Evolutionary conservation across 2,329 filamentous ascomycete species (phyloP), one percentile per base, ranked within the genome.

Genomic region (Penicillium nordicum): DNA sequence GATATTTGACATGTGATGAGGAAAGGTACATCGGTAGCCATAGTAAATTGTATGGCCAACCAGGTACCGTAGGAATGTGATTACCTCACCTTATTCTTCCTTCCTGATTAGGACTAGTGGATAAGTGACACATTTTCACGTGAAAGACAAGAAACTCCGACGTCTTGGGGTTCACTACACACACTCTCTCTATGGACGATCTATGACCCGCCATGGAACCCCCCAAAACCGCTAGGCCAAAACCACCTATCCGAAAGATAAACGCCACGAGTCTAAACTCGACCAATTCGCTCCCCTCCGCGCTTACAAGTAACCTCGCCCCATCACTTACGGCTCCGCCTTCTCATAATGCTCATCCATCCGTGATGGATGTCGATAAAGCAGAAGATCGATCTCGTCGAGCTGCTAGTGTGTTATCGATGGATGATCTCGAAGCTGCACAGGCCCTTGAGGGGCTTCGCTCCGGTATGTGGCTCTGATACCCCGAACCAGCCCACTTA

Each of bases 361-460:
- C 64, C 57, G 63, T 71, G 61, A 77, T 77, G 70, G 75, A 78
- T 51, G 21, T 45, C 14, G 49, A 51, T 45, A 51, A 51, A 43
- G 16, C 36, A 25, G 72, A 76, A 46, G 74, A 76, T 59, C 74
- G 77, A 48, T 72, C 72, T 58, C 73, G 69, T 63, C 74, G 76
- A 60, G 76, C 72, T 38, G 74, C 73, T 55, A 79, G 77, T 63
- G 76, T 78, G 38, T 64, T 79, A 49, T 80, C 78, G 36, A 76
- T 78, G 69, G 77, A 80, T 61, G 78, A 80, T 58, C 72, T 80
- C 48, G 77, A 80, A 63, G 89, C 89, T 25, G 89, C 89, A 30
- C 88, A 92, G 72, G 89, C 89, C 8, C 77, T 92, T 14, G 88
- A 88, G 47, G 87, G 90, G 64, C 79, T 92, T 58, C 82, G 86